Evolutionary conservation across 257 asterid genomes (phyloP), one percentile per base, ranked within the genome.

Genomic region (Solanum bulbocastanum): DNA sequence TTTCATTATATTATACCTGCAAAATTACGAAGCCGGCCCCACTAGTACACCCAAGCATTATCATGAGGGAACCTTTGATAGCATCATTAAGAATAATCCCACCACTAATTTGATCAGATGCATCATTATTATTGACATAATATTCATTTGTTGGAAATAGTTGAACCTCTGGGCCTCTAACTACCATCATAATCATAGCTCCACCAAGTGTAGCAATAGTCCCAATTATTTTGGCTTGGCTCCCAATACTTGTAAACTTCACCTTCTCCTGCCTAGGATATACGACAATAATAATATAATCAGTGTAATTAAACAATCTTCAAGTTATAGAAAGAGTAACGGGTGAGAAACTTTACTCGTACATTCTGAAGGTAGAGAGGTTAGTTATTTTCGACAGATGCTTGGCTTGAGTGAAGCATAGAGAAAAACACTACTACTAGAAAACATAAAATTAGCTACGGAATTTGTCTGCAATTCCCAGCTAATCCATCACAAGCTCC

Each of bases 211-310:
- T 95, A 2, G 95, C 95, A 3, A 96, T 4, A 0, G 98, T 97
- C 22, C 99, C 99, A 4, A 94, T 87, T 79, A 97, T 91, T 91
- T 97, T 97, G 3, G 98, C 99, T 90, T 96, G 99, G 93, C 99
- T 92, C 1, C 93, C 92, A 16, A 93, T 93, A 89, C 96, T 95
- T 91, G 83, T 94, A 22, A 94, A 1, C 42, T 90, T 92, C 22
- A 97, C 95, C 88, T 90, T 95, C 92, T 97, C 99, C 4, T 95
- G 92, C 95, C 99, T 97, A 65, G 23, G 37, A 76, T 42, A 56
- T 3, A 62, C 9, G 66, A 22, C 1, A 62, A n/a, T 10, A 62
- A 62, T n/a, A n/a, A 62, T 62, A 62, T 62, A 62, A 10, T 62
- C 71, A n/a, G 32, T 62, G 3, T 62, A 11, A 4, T 62, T 62